Base-by-base conservation (phyloP, 1,139 yeast genomes). In the Kazachstania sp. region DNA sequence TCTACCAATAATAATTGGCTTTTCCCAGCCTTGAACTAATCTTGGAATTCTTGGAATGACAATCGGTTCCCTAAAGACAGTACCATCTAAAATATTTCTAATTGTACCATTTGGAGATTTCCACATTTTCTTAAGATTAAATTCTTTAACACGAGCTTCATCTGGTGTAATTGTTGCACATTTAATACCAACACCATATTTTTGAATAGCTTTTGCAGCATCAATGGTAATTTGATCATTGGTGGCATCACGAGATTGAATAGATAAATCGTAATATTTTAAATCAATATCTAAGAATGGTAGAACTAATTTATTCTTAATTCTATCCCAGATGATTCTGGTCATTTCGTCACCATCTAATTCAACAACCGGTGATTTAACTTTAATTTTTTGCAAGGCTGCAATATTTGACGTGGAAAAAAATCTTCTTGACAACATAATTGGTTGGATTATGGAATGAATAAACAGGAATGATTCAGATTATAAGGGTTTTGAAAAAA, bases 161-260 rank as follows among this genome's bases (percentile, higher is more conserved):
- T 84, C 94, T 1, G 94, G 94, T 1, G 94, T 84, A 58, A 84
- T 84, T 40, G 94, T 84, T 50, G 94, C 94, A 75, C 94, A 84
- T 67, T 84, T 84, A 55, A 84, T 79, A 49, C 90, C 94, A 39
- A 84, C 94, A 51, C 90, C 90, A 59, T 80, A 79, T 63, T 83
- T 69, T 64, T 78, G 73, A 54, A 83, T 84, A 40, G 92, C 92
- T 48, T 80, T 70, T 18, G 92, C 94, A 26, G 90, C 83, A 52
- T 84, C 92, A 32, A 74, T 59, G 19, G 94, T 84, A 54, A 84
- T 80, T 65, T 81, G 72, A 64, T 84, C 94, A 51, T 81, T 71
- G 32, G 94, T 83, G 49, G 75, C 68, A 62, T 84, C 94, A 68
- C 94, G 75, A 57, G 79, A 73, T 61, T 79, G 75, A 54, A 84